Conservation (phyloP, 108 stramenopile genomes). For the Chaetoceros tenuissimus region DNA sequence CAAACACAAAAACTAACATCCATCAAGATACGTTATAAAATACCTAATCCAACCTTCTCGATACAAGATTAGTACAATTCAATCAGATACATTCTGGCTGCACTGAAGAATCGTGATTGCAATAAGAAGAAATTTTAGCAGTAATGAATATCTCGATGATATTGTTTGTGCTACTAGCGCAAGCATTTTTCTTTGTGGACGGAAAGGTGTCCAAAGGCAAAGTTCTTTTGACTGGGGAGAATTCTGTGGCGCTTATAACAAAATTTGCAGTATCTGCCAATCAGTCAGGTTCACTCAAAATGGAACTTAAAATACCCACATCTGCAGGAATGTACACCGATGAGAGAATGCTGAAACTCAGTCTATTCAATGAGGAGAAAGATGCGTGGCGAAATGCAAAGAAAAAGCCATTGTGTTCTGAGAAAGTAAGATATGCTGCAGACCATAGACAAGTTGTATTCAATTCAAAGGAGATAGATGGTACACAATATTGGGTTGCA, state of each 20-base stretch:
- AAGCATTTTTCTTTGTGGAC: too few relatives aligned
- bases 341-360: conserved; percentile 34
- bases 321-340: conserved; percentile 41
- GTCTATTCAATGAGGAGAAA: conserved; percentile 50
- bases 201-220: conserved; percentile 44
- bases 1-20: too few relatives aligned
- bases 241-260: conserved; percentile 54
- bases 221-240: conserved; percentile 46
- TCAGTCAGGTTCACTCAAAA: conserved; percentile 17
- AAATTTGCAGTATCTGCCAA: conserved; percentile 56
- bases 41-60: too few relatives aligned
- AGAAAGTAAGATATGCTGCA: conserved; percentile 35
- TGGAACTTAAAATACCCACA: conserved; percentile 11
- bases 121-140: too few relatives aligned
- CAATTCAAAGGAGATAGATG: conserved; percentile 11
- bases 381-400: conserved; percentile 35
- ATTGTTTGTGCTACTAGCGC: too few relatives aligned
- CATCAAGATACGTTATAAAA: too few relatives aligned
- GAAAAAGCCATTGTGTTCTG: conserved; percentile 42
- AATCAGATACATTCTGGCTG: too few relatives aligned
- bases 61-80: too few relatives aligned
- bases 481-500: conserved; percentile 12
- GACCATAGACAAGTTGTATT: conserved; percentile 23
- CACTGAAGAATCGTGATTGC: too few relatives aligned
- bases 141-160: too few relatives aligned